phyloP scores from a whole-genome alignment of 1,139 yeast species.

The Yarrowia galli region DNA sequence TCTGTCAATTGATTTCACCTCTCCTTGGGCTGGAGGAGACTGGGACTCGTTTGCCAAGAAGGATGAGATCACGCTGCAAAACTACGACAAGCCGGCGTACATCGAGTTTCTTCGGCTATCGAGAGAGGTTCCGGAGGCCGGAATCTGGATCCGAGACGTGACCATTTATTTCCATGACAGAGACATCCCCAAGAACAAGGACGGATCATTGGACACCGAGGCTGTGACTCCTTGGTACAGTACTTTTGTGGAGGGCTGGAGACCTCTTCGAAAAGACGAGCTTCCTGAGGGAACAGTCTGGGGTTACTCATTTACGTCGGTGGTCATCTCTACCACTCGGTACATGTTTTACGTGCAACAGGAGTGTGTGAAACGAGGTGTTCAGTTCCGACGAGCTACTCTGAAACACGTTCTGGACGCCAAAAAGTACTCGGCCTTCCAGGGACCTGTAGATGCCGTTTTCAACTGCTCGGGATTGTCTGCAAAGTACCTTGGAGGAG shows the following conservation, averaged over 20 bases:
- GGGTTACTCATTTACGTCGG: conserved; percentile 58
- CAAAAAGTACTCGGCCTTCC: conserved; percentile 46
- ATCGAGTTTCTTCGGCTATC: conserved; percentile 55
- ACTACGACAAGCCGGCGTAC: conserved; percentile 56
- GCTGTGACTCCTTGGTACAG: conserved; percentile 57
- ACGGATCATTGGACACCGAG: conserved; percentile 43
- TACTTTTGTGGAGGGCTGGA: conserved; percentile 53
- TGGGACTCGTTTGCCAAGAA: conserved; percentile 38
- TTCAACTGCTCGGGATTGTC: conserved; percentile 74
- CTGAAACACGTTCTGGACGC: conserved; percentile 63
- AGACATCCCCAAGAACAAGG: conserved; percentile 42
- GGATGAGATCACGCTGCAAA: conserved; percentile 35
- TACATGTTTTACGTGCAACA: conserved; percentile 58
- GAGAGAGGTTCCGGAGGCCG: conserved; percentile 55
- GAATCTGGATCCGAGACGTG: conserved; percentile 55
- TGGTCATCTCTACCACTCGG: conserved; percentile 59
- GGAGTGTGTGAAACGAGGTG: conserved; percentile 54
- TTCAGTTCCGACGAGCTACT: conserved; percentile 47
- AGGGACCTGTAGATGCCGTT: conserved; percentile 52
- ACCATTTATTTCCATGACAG: conserved; percentile 50
- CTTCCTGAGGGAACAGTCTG: conserved; percentile 49
- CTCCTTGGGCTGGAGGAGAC: conserved; percentile 64
- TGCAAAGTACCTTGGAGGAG: conserved; percentile 62
- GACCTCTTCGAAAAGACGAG: conserved; percentile 49
- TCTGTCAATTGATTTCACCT: conserved; percentile 64